Evolutionary conservation across 1,284 basidiomycete genomes (phyloP), one percentile per base, ranked within the genome.

Genomic region (Ceratobasidium sp.): DNA sequence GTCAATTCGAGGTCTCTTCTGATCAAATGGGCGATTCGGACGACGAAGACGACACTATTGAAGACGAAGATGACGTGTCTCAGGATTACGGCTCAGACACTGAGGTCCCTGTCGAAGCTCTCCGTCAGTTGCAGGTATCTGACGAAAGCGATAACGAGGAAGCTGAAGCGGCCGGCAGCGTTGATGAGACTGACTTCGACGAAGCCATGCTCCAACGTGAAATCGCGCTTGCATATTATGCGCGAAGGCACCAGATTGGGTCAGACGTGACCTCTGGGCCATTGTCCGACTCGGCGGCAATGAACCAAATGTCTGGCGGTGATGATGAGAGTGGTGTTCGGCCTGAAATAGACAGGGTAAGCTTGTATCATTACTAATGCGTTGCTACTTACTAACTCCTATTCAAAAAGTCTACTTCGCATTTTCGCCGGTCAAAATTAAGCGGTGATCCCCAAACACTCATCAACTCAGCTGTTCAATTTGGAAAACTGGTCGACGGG

Each of bases 141-240:
- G 88, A 88, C 63, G 88, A 83, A 84, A 23, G 75, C 20, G 76
- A 68, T 49, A 67, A 74, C 35, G 74, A 67, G n/a, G 61, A 73
- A 39, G 31, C 17, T n/a, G 63, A 63, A 28, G 11, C 26, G n/a
- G 31, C 31, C 13, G 56, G 7, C 15, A 17, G 15, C 20, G 78
- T 75, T 35, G 67, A 76, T 23, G 78, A 75, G 15, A 78, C 79
- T 26, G 90, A 91, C 78, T 83, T 90, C 51, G 89, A 92, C 79
- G 86, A 84, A 73, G 90, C 88, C 31, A 87, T 85, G 64, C 89
- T 91, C 80, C 91, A 93, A 78, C 89, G 92, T 37, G 92, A 93
- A 81, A 87, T 93, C 77, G 90, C 90, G n/a, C 81, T 93, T 49
- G 89, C 89, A 77, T 93, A 94, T 81, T 87, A 91, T 81, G 84